A percentile compares a stretch with the other conserved stretches of the same genome.
Evolutionary conservation across 2,329 filamentous ascomycete species (phyloP).

Genomic region (Penicillium sp.): DNA sequence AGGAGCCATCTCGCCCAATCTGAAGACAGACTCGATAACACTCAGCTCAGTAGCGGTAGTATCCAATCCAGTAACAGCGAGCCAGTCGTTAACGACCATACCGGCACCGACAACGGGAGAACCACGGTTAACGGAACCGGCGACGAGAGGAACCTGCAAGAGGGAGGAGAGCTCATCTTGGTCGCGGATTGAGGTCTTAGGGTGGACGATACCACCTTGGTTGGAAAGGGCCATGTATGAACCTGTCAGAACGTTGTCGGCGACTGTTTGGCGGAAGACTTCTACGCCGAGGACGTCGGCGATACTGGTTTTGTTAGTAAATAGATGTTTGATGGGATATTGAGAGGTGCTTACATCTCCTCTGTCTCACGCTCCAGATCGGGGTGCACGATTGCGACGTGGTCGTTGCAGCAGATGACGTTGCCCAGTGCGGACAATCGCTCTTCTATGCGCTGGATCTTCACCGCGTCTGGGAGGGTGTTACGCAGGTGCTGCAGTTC

Average conservation of each 20-base stretch:
- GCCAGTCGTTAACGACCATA: slow-evolving; percentile 97
- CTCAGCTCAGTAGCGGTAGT: slow-evolving; percentile 97
- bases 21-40: slow-evolving; percentile 94
- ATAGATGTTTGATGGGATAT: not conserved
- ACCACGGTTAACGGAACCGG: slow-evolving; percentile 89
- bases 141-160: slow-evolving; percentile 92
- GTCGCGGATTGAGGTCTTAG: slow-evolving; percentile 94
- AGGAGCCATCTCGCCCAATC: slow-evolving; percentile 75
- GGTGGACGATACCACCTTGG: slow-evolving; percentile 93
- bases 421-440: slow-evolving; percentile 92
- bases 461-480: slow-evolving; percentile 84
- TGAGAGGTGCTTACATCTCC: slow-evolving; percentile 64
- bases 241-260: slow-evolving; percentile 94
- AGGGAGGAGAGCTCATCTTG: slow-evolving; percentile 94
- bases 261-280: slow-evolving; percentile 78
- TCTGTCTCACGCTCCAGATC: slow-evolving; percentile 97
- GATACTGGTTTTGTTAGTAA: slow-evolving; percentile 50
- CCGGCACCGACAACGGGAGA: slow-evolving; percentile 93
- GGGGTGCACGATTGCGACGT: slow-evolving; percentile 93
- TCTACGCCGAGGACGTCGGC: slow-evolving; percentile 75
- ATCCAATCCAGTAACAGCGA: slow-evolving; percentile 89
- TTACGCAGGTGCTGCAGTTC: slow-evolving; percentile 97
- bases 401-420: slow-evolving; percentile 94
- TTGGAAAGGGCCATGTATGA: slow-evolving; percentile 97
- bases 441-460: slow-evolving; percentile 98